phyloP scores from a whole-genome alignment of 495 filamentous ascomycete species.

The Aspergillus funiculosus region DNA sequence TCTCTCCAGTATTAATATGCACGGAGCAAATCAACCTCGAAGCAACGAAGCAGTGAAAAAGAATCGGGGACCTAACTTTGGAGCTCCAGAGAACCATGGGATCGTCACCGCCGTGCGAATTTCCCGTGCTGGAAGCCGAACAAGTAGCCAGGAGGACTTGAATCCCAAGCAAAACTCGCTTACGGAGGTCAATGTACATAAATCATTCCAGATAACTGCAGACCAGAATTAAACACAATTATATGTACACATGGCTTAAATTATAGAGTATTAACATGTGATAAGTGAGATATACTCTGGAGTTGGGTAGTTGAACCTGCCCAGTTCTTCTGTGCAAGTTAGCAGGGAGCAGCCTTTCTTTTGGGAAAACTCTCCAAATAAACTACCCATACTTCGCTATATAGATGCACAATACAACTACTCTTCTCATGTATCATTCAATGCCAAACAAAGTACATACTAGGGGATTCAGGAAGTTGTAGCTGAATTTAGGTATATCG shows the following conservation, averaged over 20 bases:
- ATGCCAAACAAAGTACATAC: too few species aligned
- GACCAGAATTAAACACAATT: slow-evolving; percentile 16
- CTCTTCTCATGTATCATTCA: too few species aligned
- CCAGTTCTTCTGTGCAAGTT: too few species aligned
- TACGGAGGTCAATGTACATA: slow-evolving; percentile 38
- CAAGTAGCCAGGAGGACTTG: slow-evolving; percentile 38
- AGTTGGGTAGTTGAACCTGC: too few species aligned
- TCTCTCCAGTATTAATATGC: slow-evolving; percentile 29
- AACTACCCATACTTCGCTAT: too few species aligned
- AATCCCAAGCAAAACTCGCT: slow-evolving; percentile 26
- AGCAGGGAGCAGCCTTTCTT: too few species aligned
- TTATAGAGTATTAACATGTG: too few species aligned
- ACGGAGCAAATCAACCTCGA: slow-evolving; percentile 18
- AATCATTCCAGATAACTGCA: slow-evolving; percentile 35
- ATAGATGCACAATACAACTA: too few species aligned
- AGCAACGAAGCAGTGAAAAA: slow-evolving; percentile 19
- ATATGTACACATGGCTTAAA: background rate
- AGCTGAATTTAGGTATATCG: background rate
- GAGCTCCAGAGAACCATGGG: slow-evolving; percentile 23
- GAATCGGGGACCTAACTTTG: slow-evolving; percentile 33
- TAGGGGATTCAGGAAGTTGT: background rate
- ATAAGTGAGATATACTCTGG: too few species aligned
- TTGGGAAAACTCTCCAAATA: too few species aligned
- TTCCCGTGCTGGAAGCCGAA: slow-evolving; percentile 24
- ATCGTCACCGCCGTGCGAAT: slow-evolving; percentile 33